phyloP scores from a whole-genome alignment of 371 early-diverging fungal genomes.

The Rhizopus arrhizus region DNA sequence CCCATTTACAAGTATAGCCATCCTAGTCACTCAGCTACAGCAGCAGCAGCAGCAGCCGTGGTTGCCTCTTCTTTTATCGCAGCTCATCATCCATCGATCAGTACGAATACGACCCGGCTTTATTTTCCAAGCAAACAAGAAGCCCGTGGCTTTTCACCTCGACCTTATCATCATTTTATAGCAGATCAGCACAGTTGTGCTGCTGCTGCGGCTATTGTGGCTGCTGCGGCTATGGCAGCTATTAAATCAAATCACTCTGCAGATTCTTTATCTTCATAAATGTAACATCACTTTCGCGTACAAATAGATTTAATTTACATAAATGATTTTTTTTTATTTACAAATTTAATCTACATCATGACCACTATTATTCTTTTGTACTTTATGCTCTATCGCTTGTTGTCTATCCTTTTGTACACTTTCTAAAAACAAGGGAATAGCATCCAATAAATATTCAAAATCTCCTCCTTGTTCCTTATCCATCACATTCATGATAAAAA shows the following conservation, averaged over 20 bases:
- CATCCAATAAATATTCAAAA: conserved; percentile 21
- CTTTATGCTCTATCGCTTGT: conserved; percentile 25
- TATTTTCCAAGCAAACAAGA: conserved; percentile 2
- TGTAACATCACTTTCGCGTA: background rate
- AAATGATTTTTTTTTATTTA: background rate
- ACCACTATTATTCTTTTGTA: background rate
- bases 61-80: conserved; percentile 10
- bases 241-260: conserved; percentile 6
- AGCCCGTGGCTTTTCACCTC: background rate
- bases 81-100: background rate
- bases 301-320: background rate
- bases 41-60: conserved; percentile 34
- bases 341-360: background rate
- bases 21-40: conserved; percentile 17
- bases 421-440: conserved; percentile 27
- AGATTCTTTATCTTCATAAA: background rate
- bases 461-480: conserved; percentile 16
- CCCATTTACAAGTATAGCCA: background rate
- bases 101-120: background rate
- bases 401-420: conserved; percentile 27
- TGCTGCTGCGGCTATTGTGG: conserved; percentile 19
- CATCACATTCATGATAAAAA: conserved; percentile 36
- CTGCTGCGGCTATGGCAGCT: conserved; percentile 25
- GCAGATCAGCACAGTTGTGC: conserved; percentile 1
- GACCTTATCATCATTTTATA: background rate